Evolutionary conservation across 1,139 yeast genomes (phyloP), one percentile per base, ranked within the genome.

Genomic region (Debaryomyces psychrophilus): DNA sequence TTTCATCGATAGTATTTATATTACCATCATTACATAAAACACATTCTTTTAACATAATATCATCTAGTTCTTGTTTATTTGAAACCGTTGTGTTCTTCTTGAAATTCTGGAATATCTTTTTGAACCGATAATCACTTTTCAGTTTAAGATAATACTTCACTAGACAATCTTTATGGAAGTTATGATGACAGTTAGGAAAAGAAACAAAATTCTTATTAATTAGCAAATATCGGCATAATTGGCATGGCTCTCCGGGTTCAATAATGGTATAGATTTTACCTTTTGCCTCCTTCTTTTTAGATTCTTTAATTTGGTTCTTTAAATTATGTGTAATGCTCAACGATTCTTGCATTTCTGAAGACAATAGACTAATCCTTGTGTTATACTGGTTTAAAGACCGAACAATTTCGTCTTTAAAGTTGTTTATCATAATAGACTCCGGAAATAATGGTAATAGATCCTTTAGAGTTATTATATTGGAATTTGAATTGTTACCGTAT

Each of bases 81-180:
- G 57, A 53, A n/a, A 54, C 49, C 5, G 62, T 54, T 15, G 75
- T 61, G 49, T 67, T 71, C 50, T 68, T 73, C 51, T 83, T 85
- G 44, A 85, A 68, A 44, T 74, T 77, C 41, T 80, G 78, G 44
- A 87, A 77, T 34, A 81, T 72, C 59, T 82, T 83, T 57, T 85
- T 84, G 50, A 85, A 76, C 41, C 82, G 77, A 59, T 85, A 86
- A 58, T 90, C 90, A 31, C 85, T 82, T 8, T 87, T 83, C 66
- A 65, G 69, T 45, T 76, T 73, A 45, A 85, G 62, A 35, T 86
- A 78, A 31, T 69, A 69, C 47, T 82, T 79, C 4, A 87, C 79
- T 23, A 90, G 66, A 66, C 99, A 95, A 58, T 90, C 97, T 47
- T 85, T 85, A 62, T 95, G 99, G 69, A 88, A 87, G 6, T 89